A percentile compares a stretch with the other conserved stretches of the same genome.
phyloP scores from a whole-genome alignment of 1,139 yeast genomes.

The Sugiyamaella novakii region DNA sequence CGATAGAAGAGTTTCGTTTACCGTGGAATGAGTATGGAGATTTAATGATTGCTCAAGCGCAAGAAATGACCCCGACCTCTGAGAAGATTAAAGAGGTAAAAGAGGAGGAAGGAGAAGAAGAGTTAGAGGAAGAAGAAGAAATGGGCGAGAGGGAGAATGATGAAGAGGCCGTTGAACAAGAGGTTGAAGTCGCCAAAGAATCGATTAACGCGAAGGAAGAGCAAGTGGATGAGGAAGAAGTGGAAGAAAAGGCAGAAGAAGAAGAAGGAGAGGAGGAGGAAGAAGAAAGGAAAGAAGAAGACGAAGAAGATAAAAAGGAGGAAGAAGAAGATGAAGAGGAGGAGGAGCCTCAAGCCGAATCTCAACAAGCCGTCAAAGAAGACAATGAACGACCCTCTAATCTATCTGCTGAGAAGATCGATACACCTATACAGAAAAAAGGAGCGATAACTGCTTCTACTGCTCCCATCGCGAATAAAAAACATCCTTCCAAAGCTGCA shows the following conservation, averaged over 20 bases:
- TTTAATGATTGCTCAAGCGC: conserved; percentile 46
- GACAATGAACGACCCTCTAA: not conserved
- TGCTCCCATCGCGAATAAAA: not conserved
- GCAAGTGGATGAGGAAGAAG: conserved; percentile 26
- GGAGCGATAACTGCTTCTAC: conserved; percentile 17
- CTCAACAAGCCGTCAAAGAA: too few relatives aligned
- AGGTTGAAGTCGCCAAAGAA: conserved; percentile 28
- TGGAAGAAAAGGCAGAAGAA: conserved; percentile 32
- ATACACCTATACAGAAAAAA: not conserved
- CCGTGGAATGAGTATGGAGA: conserved; percentile 52
- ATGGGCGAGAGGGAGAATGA: conserved; percentile 20
- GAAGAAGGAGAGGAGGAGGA: conserved; percentile 31
- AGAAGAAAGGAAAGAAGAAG: conserved; percentile 26
- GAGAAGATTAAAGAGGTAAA: conserved; percentile 22
- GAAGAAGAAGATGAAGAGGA: conserved; percentile 20
- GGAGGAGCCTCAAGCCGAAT: not conserved
- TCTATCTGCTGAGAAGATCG: not conserved
- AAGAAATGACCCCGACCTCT: conserved; percentile 23
- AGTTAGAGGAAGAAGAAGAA: conserved; percentile 20
- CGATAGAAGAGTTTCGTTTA: conserved; percentile 43
- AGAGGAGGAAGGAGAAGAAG: conserved; percentile 23
- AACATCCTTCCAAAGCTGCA: not conserved
- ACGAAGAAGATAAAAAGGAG: conserved; percentile 24
- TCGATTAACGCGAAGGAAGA: conserved; percentile 23
- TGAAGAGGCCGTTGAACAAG: conserved; percentile 32